Base-by-base conservation (phyloP, 2,329 filamentous ascomycete genomes). In the Corynespora cassiicola region DNA sequence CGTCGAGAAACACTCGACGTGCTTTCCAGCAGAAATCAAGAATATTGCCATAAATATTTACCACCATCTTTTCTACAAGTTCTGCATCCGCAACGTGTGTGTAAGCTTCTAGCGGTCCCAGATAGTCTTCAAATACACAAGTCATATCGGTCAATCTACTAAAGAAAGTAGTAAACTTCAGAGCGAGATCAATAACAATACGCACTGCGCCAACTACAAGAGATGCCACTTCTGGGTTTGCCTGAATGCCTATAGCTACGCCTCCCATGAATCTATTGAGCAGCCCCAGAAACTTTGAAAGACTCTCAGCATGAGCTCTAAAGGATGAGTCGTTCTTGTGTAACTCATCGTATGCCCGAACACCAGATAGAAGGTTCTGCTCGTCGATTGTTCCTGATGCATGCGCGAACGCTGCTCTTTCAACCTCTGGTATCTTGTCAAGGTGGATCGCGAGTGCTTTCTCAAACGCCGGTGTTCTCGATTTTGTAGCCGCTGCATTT, bases 211-310 rank as follows among this genome's bases (percentile, higher is more conserved):
- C 53, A 18, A 58, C 48, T 7, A 58, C 47, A n/a, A 52, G 16
- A 14, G 52, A 19, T 3, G 52, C 56, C 28, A 52, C 34, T 9
- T 43, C 48, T 18, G 52, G 52, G 27, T 27, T 38, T 4, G 39
- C 34, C 28, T 56, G 52, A 20, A 50, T 47, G 18, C 42, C 52
- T 29, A 48, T 54, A 8, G 42, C 43, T 3, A 52, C 47, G 12
- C 49, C 53, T 10, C 39, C 36, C 39, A 56, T 49, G 42, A 55
- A 46, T 15, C 41, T 48, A 15, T 60, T 42, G 9, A 60, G 41
- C 7, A 60, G 14, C 16, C 18, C 15, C 1, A 59, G 25, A 18
- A 48, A 42, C 20, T 52, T 55, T 3, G 44, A 25, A 22, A 57
- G 45, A 20, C 45, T 39, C 35, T 48, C 42, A 20, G 52, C 37